Percentiles rank a stretch among this genome's conserved stretches.
phyloP scores from a whole-genome alignment of 306 rosid genomes.

The Comarum palustre region DNA sequence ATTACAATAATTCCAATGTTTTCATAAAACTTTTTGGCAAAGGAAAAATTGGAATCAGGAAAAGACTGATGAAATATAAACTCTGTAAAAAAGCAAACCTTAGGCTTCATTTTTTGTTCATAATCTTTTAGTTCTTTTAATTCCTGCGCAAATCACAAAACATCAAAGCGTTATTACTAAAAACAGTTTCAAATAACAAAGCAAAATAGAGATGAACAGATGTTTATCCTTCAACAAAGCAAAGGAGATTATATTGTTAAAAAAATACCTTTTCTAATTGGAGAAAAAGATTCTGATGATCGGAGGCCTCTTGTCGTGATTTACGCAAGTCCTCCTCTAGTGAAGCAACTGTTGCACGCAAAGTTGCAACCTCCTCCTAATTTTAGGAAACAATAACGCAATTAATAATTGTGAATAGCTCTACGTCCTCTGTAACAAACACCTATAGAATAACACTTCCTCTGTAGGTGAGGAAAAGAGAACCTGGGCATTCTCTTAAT shows the following conservation, averaged over 20 bases:
- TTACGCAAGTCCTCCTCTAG: constrained; percentile 83
- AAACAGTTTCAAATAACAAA: neutral
- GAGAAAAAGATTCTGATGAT: constrained; percentile 46
- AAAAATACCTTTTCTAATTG: constrained; percentile 73
- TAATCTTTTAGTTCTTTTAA: constrained; percentile 72
- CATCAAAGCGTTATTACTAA: constrained; percentile 19
- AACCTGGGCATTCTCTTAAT: constrained; percentile 17
- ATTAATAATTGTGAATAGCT: constrained; percentile 12
- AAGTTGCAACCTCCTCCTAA: constrained; percentile 73
- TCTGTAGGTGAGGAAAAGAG: neutral
- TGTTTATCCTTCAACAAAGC: neutral
- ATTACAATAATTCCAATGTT: too few relatives aligned
- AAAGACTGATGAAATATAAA: constrained; percentile 3
- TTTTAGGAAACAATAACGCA: constrained; percentile 24
- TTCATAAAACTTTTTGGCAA: neutral
- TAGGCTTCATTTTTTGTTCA: constrained; percentile 88
- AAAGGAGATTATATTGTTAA: neutral
- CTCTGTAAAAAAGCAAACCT: constrained; percentile 47
- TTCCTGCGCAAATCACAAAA: constrained; percentile 56
- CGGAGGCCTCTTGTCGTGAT: constrained; percentile 65
- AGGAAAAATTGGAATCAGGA: neutral
- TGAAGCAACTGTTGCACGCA: constrained; percentile 58
- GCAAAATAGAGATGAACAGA: constrained; percentile 12
- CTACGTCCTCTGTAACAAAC: constrained; percentile 18
- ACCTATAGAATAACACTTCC: neutral